phyloP scores from a whole-genome alignment of 1,284 basidiomycete species.

The Malassezia sympodialis region DNA sequence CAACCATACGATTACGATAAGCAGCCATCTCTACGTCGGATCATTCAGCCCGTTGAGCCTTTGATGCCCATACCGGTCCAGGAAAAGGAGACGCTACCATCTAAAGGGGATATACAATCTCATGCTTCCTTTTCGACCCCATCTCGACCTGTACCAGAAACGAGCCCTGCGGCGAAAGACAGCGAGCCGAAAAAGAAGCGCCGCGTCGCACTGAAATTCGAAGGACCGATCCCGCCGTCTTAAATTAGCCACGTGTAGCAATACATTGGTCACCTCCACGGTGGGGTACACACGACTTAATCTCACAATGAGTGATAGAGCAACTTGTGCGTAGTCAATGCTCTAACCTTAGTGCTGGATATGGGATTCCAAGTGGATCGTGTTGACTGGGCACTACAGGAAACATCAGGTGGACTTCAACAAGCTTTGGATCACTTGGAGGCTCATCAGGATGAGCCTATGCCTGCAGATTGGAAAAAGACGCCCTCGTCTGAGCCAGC shows the following conservation, averaged over 20 bases:
- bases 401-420: slow-evolving; percentile 31
- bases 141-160: neutral
- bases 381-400: slow-evolving; percentile 44
- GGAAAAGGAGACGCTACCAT: neutral
- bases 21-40: slow-evolving; percentile 27
- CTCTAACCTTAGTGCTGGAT: slow-evolving; percentile 27
- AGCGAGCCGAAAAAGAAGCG: slow-evolving; percentile 78
- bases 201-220: slow-evolving; percentile 64
- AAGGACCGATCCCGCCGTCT: slow-evolving; percentile 24
- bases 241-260: slow-evolving; percentile 5
- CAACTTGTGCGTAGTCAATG: slow-evolving; percentile 3
- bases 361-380: slow-evolving; percentile 44
- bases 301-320: slow-evolving; percentile 11
- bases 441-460: slow-evolving; percentile 33
- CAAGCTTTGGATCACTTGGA: slow-evolving; percentile 45
- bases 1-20: slow-evolving; percentile 50
- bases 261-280: neutral
- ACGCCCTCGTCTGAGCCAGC: slow-evolving; percentile 13
- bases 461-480: slow-evolving; percentile 20
- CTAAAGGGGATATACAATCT: slow-evolving; percentile 26
- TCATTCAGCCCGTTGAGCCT: neutral
- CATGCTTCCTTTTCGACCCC: slow-evolving; percentile 40
- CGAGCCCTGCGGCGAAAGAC: neutral
- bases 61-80: neutral
- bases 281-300: neutral